Evolutionary conservation across 2,329 filamentous ascomycete genomes (phyloP).

Genomic region (Canariomyces notabilis): DNA sequence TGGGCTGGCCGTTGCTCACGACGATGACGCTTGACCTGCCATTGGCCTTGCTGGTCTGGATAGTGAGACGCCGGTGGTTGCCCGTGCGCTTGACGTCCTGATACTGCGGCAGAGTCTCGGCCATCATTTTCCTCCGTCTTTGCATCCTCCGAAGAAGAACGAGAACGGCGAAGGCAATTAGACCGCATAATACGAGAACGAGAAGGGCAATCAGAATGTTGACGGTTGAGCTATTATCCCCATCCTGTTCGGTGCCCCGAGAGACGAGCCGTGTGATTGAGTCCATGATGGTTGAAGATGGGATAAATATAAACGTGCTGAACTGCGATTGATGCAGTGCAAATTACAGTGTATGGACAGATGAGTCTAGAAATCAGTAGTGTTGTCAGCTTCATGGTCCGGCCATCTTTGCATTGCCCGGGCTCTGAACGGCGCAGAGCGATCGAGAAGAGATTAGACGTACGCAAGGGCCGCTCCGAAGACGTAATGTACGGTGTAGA

Average conservation of each 20-base stretch:
- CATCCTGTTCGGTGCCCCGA: slow-evolving; percentile 41
- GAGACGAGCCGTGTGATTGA: slow-evolving; percentile 35
- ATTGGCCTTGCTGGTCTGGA: slow-evolving; percentile 48
- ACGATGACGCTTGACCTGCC: slow-evolving; percentile 67
- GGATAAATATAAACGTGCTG: slow-evolving; percentile 19
- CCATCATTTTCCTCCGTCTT: slow-evolving; percentile 41
- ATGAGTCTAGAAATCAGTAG: slow-evolving; percentile 7
- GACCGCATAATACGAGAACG: slow-evolving; percentile 67
- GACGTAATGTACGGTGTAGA: slow-evolving; percentile 13
- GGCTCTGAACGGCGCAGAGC: neutral
- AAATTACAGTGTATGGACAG: slow-evolving; percentile 8
- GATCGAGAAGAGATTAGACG: slow-evolving; percentile 4
- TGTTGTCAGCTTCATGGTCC: slow-evolving; percentile 9
- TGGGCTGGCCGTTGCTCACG: slow-evolving; percentile 69
- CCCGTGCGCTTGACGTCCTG: slow-evolving; percentile 43
- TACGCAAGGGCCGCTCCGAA: slow-evolving; percentile 20
- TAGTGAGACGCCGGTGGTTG: slow-evolving; percentile 52
- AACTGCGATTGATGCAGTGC: slow-evolving; percentile 6
- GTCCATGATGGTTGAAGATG: slow-evolving; percentile 30
- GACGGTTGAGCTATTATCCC: slow-evolving; percentile 49
- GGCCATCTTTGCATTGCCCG: neutral
- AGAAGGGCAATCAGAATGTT: slow-evolving; percentile 76
- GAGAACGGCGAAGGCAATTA: slow-evolving; percentile 63
- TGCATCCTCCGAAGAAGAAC: slow-evolving; percentile 66
- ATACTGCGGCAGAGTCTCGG: slow-evolving; percentile 63